Percentiles rank a stretch among this genome's conserved stretches.
Conservation (phyloP, 768 basidiomycete genomes). For the Punctularia strigosozonata region DNA sequence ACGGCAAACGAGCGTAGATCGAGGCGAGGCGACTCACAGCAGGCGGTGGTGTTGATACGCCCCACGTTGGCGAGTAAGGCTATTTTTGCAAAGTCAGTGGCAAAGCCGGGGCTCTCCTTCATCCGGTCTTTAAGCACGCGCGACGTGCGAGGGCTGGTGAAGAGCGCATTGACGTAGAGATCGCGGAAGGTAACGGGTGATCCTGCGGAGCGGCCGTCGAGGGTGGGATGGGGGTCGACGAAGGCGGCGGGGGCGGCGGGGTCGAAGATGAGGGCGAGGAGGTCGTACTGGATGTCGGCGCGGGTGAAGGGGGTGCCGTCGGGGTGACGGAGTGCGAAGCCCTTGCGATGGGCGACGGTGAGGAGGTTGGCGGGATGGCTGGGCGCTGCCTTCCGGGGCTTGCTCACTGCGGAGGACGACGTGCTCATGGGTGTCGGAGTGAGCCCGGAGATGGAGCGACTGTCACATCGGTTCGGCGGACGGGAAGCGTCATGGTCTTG, state of each 20-base stretch:
- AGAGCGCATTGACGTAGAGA: conserved; percentile 33
- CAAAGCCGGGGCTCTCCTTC: conserved; percentile 42
- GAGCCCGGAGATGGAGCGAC: no score
- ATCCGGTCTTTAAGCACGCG: conserved; percentile 65
- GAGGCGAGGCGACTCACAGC: conserved; percentile 38
- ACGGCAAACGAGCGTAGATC: neutral
- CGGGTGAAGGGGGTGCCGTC: conserved; percentile 62
- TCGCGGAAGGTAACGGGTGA: conserved; percentile 32
- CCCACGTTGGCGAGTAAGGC: conserved; percentile 69
- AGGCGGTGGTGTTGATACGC: conserved; percentile 72
- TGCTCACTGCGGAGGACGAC: no score
- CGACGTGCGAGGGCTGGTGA: conserved; percentile 54
- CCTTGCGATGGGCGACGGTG: no score
- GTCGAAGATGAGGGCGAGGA: conserved; percentile 30
- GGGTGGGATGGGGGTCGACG: conserved; percentile 45
- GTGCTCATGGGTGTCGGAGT: no score
- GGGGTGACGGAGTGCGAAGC: conserved; percentile 33
- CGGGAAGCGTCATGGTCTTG: no score
- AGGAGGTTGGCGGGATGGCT: no score
- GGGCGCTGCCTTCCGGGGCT: no score
- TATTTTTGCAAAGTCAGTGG: conserved; percentile 64
- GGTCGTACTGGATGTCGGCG: conserved; percentile 52
- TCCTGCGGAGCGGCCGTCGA: conserved; percentile 18
- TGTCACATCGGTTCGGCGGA: no score
- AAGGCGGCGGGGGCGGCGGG: conserved; percentile 41